Evolutionary conservation across 2,329 filamentous ascomycete genomes (phyloP).

Genomic region (Fusarium pseudonygamai): DNA sequence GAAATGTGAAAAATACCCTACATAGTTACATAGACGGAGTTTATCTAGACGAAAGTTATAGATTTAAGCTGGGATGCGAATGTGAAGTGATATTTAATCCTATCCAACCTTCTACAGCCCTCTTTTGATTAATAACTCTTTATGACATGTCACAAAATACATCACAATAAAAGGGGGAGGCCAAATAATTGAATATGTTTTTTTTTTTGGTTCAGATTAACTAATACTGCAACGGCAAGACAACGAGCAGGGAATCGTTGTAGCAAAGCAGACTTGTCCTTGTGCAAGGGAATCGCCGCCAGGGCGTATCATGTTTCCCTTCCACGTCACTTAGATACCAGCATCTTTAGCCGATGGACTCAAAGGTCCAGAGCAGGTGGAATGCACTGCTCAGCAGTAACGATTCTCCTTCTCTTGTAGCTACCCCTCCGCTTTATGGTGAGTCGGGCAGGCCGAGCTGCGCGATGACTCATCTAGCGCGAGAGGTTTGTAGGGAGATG

Average conservation of each 20-base stretch:
- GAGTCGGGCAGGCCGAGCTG: slow-evolving; percentile 34
- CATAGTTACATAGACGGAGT: neutral
- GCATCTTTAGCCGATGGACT: slow-evolving; percentile 46
- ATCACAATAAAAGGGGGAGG: neutral
- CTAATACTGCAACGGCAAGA: slow-evolving; percentile 55
- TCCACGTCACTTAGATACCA: slow-evolving; percentile 46
- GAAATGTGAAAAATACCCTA: neutral
- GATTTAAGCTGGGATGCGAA: neutral
- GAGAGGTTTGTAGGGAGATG: slow-evolving; percentile 43
- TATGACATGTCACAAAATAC: neutral
- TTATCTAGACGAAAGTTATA: neutral
- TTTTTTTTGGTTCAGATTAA: slow-evolving; percentile 50
- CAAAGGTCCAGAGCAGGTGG: slow-evolving; percentile 30
- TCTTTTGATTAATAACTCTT: neutral
- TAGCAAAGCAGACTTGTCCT: slow-evolving; percentile 50
- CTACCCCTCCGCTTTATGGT: slow-evolving; percentile 13
- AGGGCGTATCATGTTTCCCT: slow-evolving; percentile 42
- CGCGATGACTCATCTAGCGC: slow-evolving; percentile 6
- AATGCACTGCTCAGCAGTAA: slow-evolving; percentile 36
- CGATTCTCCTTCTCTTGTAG: slow-evolving; percentile 28
- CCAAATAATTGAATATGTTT: slow-evolving; percentile 31
- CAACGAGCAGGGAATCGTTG: slow-evolving; percentile 51
- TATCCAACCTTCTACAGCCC: neutral
- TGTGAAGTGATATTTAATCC: neutral
- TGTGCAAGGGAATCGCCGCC: slow-evolving; percentile 45